Conservation (phyloP, 306 rosid species). For the Ceratonia siliqua region DNA sequence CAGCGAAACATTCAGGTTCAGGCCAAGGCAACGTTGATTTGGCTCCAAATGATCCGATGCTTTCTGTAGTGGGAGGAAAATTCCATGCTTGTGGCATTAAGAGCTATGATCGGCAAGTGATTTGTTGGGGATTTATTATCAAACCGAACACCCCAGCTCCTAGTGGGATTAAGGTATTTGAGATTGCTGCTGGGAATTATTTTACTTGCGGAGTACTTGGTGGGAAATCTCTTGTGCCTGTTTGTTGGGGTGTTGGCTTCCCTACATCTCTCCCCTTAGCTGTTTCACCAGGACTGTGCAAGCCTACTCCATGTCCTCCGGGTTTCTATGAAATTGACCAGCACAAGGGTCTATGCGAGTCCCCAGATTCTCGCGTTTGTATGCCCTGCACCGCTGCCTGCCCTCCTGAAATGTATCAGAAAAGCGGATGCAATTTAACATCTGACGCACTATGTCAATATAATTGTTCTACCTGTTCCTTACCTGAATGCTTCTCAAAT, state of each 20-base stretch:
- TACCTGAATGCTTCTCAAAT: slow-evolving; percentile 58
- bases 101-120: slow-evolving; percentile 67
- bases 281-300: slow-evolving; percentile 70
- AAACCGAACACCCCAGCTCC: slow-evolving; percentile 72
- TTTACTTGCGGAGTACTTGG: slow-evolving; percentile 86
- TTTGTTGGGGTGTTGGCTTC: slow-evolving; percentile 92
- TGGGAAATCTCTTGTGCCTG: slow-evolving; percentile 67
- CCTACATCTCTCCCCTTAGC: slow-evolving; percentile 82
- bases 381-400: slow-evolving; percentile 72
- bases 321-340: slow-evolving; percentile 64
- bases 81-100: slow-evolving; percentile 95
- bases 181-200: slow-evolving; percentile 85
- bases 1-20: slow-evolving; percentile 49
- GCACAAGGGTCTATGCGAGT: slow-evolving; percentile 55
- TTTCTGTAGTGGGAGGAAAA: slow-evolving; percentile 84
- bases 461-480: slow-evolving; percentile 72
- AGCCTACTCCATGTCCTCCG: slow-evolving; percentile 65
- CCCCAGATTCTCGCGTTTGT: slow-evolving; percentile 57
- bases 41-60: slow-evolving; percentile 74
- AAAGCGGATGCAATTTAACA: slow-evolving; percentile 48
- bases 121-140: slow-evolving; percentile 82
- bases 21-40: slow-evolving; percentile 65
- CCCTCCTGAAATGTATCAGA: slow-evolving; percentile 72
- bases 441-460: slow-evolving; percentile 74
- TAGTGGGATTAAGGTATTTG: slow-evolving; percentile 56